Base-by-base conservation (phyloP, 1,284 basidiomycete genomes). In the Puccinia horiana region DNA sequence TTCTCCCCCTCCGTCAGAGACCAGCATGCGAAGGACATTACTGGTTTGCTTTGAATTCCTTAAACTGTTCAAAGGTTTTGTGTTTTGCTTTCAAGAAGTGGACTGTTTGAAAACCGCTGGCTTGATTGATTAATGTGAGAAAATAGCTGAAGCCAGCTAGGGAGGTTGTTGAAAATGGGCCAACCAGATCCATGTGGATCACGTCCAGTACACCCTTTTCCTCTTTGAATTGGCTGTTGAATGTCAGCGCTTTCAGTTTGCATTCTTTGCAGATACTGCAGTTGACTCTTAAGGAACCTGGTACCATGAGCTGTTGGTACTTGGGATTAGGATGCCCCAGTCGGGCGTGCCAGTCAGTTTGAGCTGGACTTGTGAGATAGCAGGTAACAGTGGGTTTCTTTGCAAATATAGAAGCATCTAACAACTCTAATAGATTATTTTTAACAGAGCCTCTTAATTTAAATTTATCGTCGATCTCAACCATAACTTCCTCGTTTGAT, bases 1-100 rank as follows among this genome's bases (percentile, higher is more conserved):
- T 26, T 72, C 69, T 16, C 69, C 69, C 18, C 69, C 69, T 16
- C 69, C 29, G 44, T 72, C 69, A 2, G 69, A 47, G 35, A 72
- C n/a, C 4, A 72, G 37, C 42, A 18, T 32, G 12, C 14, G 3
- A n/a, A 72, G 23, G 1, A 3, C 6, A 5, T 8, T 49, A 6
- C 42, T 29, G 2, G 35, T 44, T 29, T 26, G 69, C 20, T 49
- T 72, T 42, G 29, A 52, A 72, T 14, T 44, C 69, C 4, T 23
- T 23, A 44, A 72, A 72, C 29, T 72, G 1, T 47, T 47, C 42
- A 49, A 72, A 72, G 40, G 47, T 44, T 49, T 72, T 42, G 1
- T 2, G 12, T 49, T 72, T 72, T 9, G 14, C 1, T 44, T 49
- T 72, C 37, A 72, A 26, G n/a, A 72, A 72, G 29, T 52, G 47